Conservation (phyloP, 441 rosid genomes). For the Populus hybrid region DNA sequence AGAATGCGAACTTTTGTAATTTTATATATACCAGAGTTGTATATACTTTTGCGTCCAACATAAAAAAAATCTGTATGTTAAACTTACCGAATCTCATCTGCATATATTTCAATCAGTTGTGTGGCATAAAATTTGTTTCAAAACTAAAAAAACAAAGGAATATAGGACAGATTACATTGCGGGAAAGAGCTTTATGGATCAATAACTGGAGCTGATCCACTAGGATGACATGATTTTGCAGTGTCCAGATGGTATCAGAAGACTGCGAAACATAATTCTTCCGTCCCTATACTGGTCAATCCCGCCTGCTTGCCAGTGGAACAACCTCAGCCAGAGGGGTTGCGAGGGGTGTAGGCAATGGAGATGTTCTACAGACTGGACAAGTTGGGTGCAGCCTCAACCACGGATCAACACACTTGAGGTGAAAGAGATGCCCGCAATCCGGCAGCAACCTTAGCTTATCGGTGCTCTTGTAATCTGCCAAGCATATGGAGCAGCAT, state of each 20-base stretch:
- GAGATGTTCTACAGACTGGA: conserved; percentile 64
- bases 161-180: not conserved
- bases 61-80: not conserved
- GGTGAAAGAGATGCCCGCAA: conserved; percentile 59
- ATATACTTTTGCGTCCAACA: not conserved
- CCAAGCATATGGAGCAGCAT: conserved; percentile 62
- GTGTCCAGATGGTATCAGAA: not conserved
- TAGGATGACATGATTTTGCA: not conserved
- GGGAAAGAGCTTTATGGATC: not conserved
- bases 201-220: not conserved
- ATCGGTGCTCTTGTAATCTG: conserved; percentile 51
- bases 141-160: not conserved
- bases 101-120: conserved; percentile 14
- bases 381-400: conserved; percentile 53
- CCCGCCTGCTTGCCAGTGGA: conserved; percentile 49
- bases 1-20: not conserved
- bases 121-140: conserved; percentile 1
- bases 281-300: conserved; percentile 9
- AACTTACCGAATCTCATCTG: not conserved
- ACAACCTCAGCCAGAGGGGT: conserved; percentile 89
- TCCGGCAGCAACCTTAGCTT: conserved; percentile 51
- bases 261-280: not conserved
- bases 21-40: not conserved
- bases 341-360: conserved; percentile 59
- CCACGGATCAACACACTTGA: conserved; percentile 66